These are phyloP conservation scores for Neurospora sp. DNA, from an alignment of 495 filamentous ascomycete genomes.

Conservation along the genomic window DNA sequence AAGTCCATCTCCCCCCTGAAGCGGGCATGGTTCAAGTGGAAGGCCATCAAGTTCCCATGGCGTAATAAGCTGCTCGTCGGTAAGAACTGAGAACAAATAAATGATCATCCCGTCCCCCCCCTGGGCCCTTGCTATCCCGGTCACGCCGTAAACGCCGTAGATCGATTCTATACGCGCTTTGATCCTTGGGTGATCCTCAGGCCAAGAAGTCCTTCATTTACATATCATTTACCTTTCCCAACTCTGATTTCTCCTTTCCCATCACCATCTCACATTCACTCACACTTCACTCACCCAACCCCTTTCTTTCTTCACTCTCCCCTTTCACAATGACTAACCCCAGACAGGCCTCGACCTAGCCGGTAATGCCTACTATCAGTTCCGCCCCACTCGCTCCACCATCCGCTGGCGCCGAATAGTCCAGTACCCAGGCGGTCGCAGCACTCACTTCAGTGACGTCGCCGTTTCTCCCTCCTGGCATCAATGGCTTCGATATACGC, in stretches of 20 bases:
- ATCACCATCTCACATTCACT: background rate
- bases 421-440: constrained; percentile 37
- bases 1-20: constrained; percentile 29
- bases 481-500: constrained; percentile 89
- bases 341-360: constrained; percentile 65
- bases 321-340: constrained; percentile 6
- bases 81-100: constrained; percentile 24
- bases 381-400: constrained; percentile 45
- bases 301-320: background rate
- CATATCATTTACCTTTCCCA: background rate
- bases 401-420: constrained; percentile 54
- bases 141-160: background rate
- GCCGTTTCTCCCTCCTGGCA: constrained; percentile 68
- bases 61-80: constrained; percentile 70
- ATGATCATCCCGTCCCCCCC: background rate
- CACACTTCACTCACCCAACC: constrained; percentile 4
- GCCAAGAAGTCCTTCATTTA: background rate
- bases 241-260: background rate
- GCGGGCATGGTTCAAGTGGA: constrained; percentile 73
- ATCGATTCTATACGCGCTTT: background rate
- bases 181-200: background rate
- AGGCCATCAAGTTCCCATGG: constrained; percentile 76
- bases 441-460: constrained; percentile 58
- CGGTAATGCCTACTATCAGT: constrained; percentile 94
- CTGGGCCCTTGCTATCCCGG: background rate